Evolutionary conservation across 139 green algal genomes (phyloP), one percentile per base, ranked within the genome.

Genomic region (Coelastrella sp.): DNA sequence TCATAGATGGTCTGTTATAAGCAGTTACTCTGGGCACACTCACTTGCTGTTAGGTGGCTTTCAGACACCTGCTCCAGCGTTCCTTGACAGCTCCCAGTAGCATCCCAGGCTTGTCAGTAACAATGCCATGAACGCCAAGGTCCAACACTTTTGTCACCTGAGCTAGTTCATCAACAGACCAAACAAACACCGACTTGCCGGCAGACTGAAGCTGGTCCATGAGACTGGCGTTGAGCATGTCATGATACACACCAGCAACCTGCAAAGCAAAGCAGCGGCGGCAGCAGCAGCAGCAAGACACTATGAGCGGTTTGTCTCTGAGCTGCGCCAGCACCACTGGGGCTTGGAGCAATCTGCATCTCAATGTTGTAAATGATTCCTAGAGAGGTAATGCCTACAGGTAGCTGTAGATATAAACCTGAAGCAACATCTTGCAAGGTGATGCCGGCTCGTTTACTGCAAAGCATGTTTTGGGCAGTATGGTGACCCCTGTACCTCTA

Each of bases 91-190:
- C 81, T 4, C 53, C 38, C 21, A 50, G 63, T 50, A 93, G 69
- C 37, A 81, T 67, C 48, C n/a, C 43, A 2, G 90, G 86, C 34
- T 74, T 34, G 74, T 93, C 88, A 5, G 90, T 93, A 19, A 93
- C 87, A 50, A 94, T 57, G 2, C 87, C 90, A 57, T 92, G 74
- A 19, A 91, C 81, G 6, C 68, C 82, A 0, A 85, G 60, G 23
- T 92, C 86, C 59, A 92, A 71, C 50, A 88, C 40, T 3, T n/a
- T 5, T 5, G 37, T 5, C 64, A 90, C 83, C 48, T 83, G 79
- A 21, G 13, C 64, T 1, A 76, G 75, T 0, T 79, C 75, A 80
- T 92, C 90, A 32, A 75, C 82, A 3, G 89, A 92, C 87, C 87
- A 94, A 7, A 73, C 89, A 50, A 88, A 81, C 11, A 88, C 67